A percentile compares a stretch with the other conserved stretches of the same genome.
Evolutionary conservation across 2,329 filamentous ascomycete genomes (phyloP).

Genomic region (Colletotrichum musae): DNA sequence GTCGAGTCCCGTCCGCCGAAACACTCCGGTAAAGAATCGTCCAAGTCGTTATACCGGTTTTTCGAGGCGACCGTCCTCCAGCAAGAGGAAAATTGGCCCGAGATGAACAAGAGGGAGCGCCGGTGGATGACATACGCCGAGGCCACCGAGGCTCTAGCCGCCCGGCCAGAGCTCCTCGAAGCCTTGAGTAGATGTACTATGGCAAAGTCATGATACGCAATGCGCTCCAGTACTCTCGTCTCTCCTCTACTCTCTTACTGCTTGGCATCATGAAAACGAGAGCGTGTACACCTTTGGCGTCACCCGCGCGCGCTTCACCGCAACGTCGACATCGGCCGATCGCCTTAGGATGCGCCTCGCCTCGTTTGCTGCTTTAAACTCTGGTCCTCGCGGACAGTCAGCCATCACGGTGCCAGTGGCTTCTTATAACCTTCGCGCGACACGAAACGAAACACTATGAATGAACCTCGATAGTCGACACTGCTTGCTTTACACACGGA

Average conservation of each 20-base stretch:
- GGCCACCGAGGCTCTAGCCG: constrained; percentile 82
- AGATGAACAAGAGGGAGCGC: constrained; percentile 90
- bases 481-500: constrained; percentile 36
- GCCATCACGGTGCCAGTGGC: neutral
- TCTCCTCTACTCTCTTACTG: constrained; percentile 3
- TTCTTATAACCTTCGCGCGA: neutral
- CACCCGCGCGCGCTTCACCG: neutral
- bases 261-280: constrained; percentile 20
- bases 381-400: constrained; percentile 2
- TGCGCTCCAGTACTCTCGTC: constrained; percentile 17
- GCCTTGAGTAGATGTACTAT: constrained; percentile 87
- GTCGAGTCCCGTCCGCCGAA: constrained; percentile 87
- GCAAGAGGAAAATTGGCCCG: constrained; percentile 91
- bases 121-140: constrained; percentile 91
- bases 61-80: constrained; percentile 90
- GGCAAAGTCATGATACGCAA: constrained; percentile 48
- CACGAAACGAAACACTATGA: constrained; percentile 4
- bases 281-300: neutral
- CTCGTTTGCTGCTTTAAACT: constrained; percentile 10
- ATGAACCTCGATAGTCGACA: neutral
- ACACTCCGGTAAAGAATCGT: constrained; percentile 72
- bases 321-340: neutral
- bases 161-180: constrained; percentile 88
- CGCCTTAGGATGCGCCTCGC: constrained; percentile 4
- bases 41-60: constrained; percentile 80